Base-by-base conservation (phyloP, 2,329 filamentous ascomycete species). In the Aspergillus vadensis region DNA sequence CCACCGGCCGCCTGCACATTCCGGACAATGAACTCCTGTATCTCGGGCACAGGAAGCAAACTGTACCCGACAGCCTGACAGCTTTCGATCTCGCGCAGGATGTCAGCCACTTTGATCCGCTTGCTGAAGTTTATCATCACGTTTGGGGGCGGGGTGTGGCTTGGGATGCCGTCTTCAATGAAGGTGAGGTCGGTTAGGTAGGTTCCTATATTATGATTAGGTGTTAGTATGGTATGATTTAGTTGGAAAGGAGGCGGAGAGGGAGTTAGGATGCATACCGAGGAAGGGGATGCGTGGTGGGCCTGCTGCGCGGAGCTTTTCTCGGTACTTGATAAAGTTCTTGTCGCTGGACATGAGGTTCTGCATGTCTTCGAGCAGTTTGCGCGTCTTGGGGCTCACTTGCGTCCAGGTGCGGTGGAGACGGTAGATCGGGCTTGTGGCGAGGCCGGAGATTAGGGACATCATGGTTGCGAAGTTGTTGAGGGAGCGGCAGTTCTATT, bases 251-350 rank as follows among this genome's bases (percentile, higher is more conserved):
- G 2, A 27, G 25, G 25, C 25, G 6, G 25, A 1, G 25, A 1
- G 25, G 25, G 2, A 1, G 25, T 27, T 8, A 27, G 25, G 25
- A 8, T 27, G 2, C 25, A 27, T 27, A 93, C 94, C 95, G 72
- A 99, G 96, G 79, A 99, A 99, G 4, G 95, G 95, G 74, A 98
- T 97, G 76, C 95, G 99, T 10, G 95, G 95, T n/a, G 95, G 95
- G 69, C 97, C 97, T 27, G 94, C 92, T 56, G 89, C 88, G 80
- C 97, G 94, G 57, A 99, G 82, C 27, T 92, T 88, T 74, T 98
- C 95, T 74, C 95, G 87, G 77, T 99, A 99, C 77, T 97, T 93
- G 69, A 91, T 90, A 81, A 98, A 99, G 77, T 99, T 99, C 81
- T 96, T 97, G 48, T 92, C 97, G 77, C 92, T 97, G 19, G 91